A percentile compares a stretch with the other conserved stretches of the same genome.
Evolutionary conservation across 805 yeast genomes (phyloP).

Genomic region (Brettanomyces sp.): DNA sequence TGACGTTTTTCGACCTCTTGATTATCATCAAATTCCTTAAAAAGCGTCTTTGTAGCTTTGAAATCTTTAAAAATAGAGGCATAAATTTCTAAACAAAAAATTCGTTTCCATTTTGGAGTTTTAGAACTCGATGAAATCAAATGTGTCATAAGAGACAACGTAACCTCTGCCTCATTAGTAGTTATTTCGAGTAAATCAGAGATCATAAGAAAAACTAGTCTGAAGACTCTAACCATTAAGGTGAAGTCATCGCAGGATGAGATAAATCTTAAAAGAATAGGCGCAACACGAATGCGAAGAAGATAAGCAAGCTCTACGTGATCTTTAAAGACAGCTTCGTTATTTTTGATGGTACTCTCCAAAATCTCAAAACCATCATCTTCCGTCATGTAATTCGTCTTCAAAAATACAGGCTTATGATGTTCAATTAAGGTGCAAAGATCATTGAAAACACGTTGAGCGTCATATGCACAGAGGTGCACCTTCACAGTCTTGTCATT

Average conservation of each 20-base stretch:
- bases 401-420: constrained; percentile 45
- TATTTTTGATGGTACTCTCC: constrained; percentile 68
- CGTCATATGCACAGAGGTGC: constrained; percentile 53
- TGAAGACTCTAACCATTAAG: constrained; percentile 61
- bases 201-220: constrained; percentile 58
- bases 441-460: constrained; percentile 61
- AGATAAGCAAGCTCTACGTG: constrained; percentile 61
- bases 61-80: constrained; percentile 51
- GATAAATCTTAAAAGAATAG: constrained; percentile 61
- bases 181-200: constrained; percentile 52
- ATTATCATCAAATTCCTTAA: constrained; percentile 50
- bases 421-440: constrained; percentile 59
- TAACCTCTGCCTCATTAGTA: constrained; percentile 73
- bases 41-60: constrained; percentile 41
- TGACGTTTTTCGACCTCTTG: constrained; percentile 43
- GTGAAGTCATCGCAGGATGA: constrained; percentile 54
- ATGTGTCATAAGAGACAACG: constrained; percentile 67
- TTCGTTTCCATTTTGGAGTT: constrained; percentile 62
- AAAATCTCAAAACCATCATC: constrained; percentile 72
- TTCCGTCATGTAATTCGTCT: constrained; percentile 43
- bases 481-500: constrained; percentile 34
- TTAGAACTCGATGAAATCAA: constrained; percentile 49
- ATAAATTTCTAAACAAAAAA: constrained; percentile 66
- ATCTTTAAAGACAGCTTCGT: constrained; percentile 40
- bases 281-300: constrained; percentile 61